phyloP scores from a whole-genome alignment of 164 flowering plant species.

The Nymphaea thermarum region DNA sequence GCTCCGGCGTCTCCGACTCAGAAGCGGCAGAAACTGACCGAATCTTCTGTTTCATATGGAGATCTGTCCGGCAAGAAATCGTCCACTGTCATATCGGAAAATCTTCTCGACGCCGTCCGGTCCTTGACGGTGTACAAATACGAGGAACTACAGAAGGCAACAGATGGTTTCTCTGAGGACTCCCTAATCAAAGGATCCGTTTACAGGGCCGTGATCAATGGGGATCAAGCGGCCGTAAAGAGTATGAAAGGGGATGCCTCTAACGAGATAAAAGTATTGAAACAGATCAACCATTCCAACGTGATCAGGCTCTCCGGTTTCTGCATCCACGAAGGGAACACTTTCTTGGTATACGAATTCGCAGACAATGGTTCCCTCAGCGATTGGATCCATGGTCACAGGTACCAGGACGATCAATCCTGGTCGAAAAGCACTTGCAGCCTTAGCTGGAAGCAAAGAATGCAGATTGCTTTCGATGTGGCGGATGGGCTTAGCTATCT shows the following conservation, averaged over 20 bases:
- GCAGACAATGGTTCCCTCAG: conserved; percentile 44
- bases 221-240: conserved; percentile 55
- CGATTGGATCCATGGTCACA: conserved; percentile 33
- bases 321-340: conserved; percentile 40
- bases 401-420: background rate
- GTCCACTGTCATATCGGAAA: conserved; percentile 16
- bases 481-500: conserved; percentile 65
- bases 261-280: conserved; percentile 39
- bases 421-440: background rate
- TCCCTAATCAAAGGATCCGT: conserved; percentile 45
- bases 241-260: conserved; percentile 52
- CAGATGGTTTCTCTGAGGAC: conserved; percentile 30
- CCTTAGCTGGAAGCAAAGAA: conserved; percentile 54
- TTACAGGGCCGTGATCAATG: conserved; percentile 38
- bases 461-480: conserved; percentile 49
- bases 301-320: conserved; percentile 55
- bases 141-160: conserved; percentile 49
- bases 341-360: conserved; percentile 62
- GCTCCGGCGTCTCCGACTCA: no score
- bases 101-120: conserved; percentile 25
- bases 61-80: conserved; percentile 6
- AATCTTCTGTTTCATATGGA: conserved; percentile 3
- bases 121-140: conserved; percentile 40
- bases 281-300: conserved; percentile 49
- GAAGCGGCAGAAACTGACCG: background rate